Base-by-base conservation (phyloP, 345 rosid species). In the Eucalyptus sp. region DNA sequence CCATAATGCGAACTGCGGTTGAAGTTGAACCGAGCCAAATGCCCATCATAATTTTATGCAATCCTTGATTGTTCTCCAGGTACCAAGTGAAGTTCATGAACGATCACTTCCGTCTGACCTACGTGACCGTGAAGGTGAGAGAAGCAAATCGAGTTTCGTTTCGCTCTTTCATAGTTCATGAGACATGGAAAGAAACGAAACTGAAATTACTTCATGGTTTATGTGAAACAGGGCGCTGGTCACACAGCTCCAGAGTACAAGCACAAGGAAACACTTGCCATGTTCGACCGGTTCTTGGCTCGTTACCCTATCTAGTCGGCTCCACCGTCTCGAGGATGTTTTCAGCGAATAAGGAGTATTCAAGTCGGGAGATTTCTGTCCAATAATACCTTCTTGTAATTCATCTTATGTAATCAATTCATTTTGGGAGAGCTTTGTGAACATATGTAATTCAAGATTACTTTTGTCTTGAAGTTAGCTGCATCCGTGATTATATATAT, bases 201-300 rank as follows among this genome's bases (percentile, higher is more conserved):
- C 49, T 44, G 50, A 44, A 27, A 41, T 16, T 25, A 49, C 44
- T 20, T 24, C 60, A 44, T 83, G 86, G 24, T 16, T 76, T 86
- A 20, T 88, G 52, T 16, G 51, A 46, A 86, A 71, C 81, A 92
- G 92, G 94, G 92, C 37, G 93, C 89, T 20, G 93, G 94, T 17
- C 93, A 89, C 87, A 91, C 94, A 24, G 92, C 90, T 86, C 94
- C 93, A 43, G 93, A 92, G 89, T 92, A 87, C 87, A 92, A 89
- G 88, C 92, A 89, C 68, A 86, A 86, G 51, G 89, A 88, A 49
- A 29, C 90, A 16, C 92, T 86, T 12, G 91, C 89, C 29, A 90
- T 92, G 94, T 68, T 92, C 43, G 89, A 91, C 56, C 88, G 92
- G 51, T 92, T 88, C 52, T 60, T 92, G 46, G 92, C 93, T 22